Conservation (phyloP, 2,329 filamentous ascomycete species). For the Cercospora sp. region DNA sequence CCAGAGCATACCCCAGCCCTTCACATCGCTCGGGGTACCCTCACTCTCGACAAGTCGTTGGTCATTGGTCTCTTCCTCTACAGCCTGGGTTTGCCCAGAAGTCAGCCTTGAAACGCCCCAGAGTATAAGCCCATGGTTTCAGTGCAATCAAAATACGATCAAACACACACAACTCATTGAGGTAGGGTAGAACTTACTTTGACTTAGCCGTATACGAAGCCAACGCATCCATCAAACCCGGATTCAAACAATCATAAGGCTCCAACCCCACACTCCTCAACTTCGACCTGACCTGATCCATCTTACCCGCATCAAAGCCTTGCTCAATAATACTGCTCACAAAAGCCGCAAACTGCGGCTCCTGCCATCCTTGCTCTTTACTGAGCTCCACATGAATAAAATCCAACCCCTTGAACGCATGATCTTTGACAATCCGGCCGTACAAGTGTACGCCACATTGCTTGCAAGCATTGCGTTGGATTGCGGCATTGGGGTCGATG, state of each 20-base stretch:
- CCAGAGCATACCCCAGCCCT: slow-evolving; percentile 10
- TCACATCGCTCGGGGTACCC: not conserved
- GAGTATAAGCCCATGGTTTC: slow-evolving; percentile 9
- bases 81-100: slow-evolving; percentile 20
- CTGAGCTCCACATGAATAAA: slow-evolving; percentile 67
- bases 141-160: not conserved
- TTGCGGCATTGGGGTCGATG: slow-evolving; percentile 58
- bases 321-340: slow-evolving; percentile 69
- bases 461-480: slow-evolving; percentile 62
- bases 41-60: not conserved
- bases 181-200: slow-evolving; percentile 22
- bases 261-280: slow-evolving; percentile 58
- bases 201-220: slow-evolving; percentile 29
- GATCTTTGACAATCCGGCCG: slow-evolving; percentile 64
- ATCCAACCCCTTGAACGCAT: slow-evolving; percentile 68
- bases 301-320: slow-evolving; percentile 58
- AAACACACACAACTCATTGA: not conserved
- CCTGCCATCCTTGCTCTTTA: slow-evolving; percentile 65
- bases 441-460: slow-evolving; percentile 64
- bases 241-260: slow-evolving; percentile 63
- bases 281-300: slow-evolving; percentile 56
- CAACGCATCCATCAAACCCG: slow-evolving; percentile 60
- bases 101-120: slow-evolving; percentile 16
- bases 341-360: slow-evolving; percentile 69
- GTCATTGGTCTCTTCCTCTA: not conserved